Evolutionary conservation across 768 basidiomycete species (phyloP), one percentile per base, ranked within the genome.

Genomic region (Pholiota conissans): DNA sequence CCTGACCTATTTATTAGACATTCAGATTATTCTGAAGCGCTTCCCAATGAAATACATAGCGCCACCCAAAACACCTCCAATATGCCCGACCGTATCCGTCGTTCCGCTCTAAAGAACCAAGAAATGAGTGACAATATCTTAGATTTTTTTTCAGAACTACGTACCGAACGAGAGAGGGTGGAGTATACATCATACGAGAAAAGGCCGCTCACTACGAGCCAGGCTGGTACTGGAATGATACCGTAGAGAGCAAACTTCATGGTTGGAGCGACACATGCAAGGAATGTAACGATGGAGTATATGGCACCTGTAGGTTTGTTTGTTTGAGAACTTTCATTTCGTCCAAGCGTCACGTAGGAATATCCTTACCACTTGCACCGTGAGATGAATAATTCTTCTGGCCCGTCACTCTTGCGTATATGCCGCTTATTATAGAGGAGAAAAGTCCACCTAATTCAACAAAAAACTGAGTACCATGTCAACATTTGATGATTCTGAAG

Each of bases 151-250:
- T 29, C 30, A 55, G 32, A 11, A 18, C 5, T 3, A 56, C 77
- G 56, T 54, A 79, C 79, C 64, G 71, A 75, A 55, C 76, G 69
- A 27, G 69, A 65, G 16, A 78, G 49, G 13, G 80, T 76, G 39
- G 71, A 76, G 58, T 79, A 86, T 1, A 77, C 65, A 63, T 91
- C 89, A 60, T 80, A 87, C 10, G 76, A 67, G 63, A 90, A 85
- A 45, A 93, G 69, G 5, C 87, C 91, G 0, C 82, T 71, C 0
- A 92, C 87, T 48, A 82, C 81, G 2, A 80, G 76, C 89, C 90
- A 94, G 0, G 91, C 91, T 0, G 92, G 91, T 56, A 90, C 76
- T 24, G 91, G 92, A 24, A 93, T 73, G 63, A 93, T 82, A 30
- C 84, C 89, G 69, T 90, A 94, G 40, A 94, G 70, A 7, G 80